Conservation (phyloP, 148 eudicot species). For the Rhododendron williamsianum region DNA sequence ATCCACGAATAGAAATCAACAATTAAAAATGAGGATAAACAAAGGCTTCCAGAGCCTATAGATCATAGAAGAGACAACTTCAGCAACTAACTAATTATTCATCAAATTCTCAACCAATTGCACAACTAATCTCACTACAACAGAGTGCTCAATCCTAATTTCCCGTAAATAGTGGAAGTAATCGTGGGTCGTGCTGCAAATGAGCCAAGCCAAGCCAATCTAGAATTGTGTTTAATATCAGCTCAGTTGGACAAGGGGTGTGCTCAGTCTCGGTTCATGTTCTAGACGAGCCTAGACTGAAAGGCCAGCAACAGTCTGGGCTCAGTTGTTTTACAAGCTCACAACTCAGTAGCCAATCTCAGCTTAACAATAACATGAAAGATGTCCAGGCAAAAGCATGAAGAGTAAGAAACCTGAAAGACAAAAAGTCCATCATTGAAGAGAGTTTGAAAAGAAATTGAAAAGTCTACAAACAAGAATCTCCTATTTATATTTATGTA, state of each 20-base stretch:
- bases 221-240: not conserved
- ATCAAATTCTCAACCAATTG: not conserved
- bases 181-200: not conserved
- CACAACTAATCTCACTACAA: not conserved
- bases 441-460: not conserved
- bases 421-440: not conserved
- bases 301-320: not conserved
- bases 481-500: not conserved
- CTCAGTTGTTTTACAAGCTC: not conserved
- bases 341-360: not conserved
- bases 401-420: not conserved
- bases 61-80: slow-evolving; percentile 2
- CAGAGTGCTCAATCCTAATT: not conserved
- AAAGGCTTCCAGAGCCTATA: not conserved
- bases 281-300: not conserved
- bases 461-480: not conserved
- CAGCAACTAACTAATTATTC: not conserved
- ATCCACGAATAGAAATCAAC: not conserved
- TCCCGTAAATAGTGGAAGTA: not conserved
- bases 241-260: not conserved
- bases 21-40: not conserved
- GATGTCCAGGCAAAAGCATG: not conserved
- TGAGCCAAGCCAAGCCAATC: not conserved
- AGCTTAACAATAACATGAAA: not conserved
- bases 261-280: not conserved